A percentile compares a stretch with the other conserved stretches of the same genome.
These are phyloP conservation scores for Solanum clarkiae DNA, from an alignment of 257 asterid species.

Conservation along the genomic window DNA sequence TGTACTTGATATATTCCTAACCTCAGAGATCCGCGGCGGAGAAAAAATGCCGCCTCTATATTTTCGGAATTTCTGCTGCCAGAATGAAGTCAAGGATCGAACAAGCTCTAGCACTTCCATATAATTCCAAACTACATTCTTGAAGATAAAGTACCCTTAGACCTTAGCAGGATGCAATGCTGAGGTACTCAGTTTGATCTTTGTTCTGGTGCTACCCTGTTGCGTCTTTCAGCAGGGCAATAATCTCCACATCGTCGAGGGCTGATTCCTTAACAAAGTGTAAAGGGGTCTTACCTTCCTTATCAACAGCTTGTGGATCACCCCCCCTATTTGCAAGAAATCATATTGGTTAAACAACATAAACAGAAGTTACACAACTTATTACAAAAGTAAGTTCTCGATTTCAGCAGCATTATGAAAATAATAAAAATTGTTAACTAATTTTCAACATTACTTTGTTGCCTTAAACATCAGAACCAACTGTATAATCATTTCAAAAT, in stretches of 20 bases:
- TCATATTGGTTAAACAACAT: neutral
- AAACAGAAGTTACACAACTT: neutral
- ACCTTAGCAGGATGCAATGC: neutral
- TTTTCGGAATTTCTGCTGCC: neutral
- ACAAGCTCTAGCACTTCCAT: neutral
- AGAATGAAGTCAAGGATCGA: neutral
- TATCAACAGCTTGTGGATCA: slow-evolving; percentile 54
- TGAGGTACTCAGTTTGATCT: neutral
- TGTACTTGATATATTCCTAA: neutral
- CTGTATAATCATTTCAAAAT: neutral
- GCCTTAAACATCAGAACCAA: neutral
- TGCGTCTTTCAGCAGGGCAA: slow-evolving; percentile 48
- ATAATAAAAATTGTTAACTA: neutral
- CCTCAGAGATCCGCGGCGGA: neutral
- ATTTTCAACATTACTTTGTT: neutral
- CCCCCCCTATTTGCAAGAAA: slow-evolving; percentile 54
- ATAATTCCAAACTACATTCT: neutral
- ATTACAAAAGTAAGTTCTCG: neutral
- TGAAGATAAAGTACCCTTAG: neutral
- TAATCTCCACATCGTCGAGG: slow-evolving; percentile 53
- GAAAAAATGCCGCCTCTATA: neutral
- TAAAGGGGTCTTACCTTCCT: slow-evolving; percentile 56
- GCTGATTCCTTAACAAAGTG: slow-evolving; percentile 47
- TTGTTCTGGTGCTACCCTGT: slow-evolving; percentile 25
- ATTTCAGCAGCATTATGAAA: neutral